Base-by-base conservation (phyloP, 306 rosid genomes). In the Quercus rubra region DNA sequence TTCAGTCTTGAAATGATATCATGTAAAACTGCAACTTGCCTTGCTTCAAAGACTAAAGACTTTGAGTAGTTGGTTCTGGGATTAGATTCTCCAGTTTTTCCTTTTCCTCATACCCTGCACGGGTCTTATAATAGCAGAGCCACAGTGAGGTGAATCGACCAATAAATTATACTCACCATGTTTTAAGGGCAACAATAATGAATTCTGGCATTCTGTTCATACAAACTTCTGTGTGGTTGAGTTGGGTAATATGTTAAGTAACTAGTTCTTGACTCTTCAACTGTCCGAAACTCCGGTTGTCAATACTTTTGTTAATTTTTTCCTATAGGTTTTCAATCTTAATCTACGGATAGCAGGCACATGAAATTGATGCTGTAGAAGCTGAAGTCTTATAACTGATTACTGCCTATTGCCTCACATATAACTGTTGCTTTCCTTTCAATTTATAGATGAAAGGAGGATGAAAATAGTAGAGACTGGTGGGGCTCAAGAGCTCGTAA, bases 381-480 rank as follows among this genome's bases (percentile, higher is more conserved):
- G 28, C 66, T 80, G 75, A 58, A 64, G 63, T 81, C 67, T 28
- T 72, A 25, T 71, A 27, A 57, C 25, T 54, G 57, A 74, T 68
- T 79, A 23, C 62, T 57, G 79, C 71, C 71, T 69, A 23, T 17
- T 66, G 28, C 27, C 38, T 78, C 71, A 59, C 77, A 21, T 74
- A 55, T 77, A 18, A 28, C 55, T 55, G 19, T 85, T 68, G 15
- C 46, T 66, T 56, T 70, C 78, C 21, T 82, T 73, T 33, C 51
- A 67, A 78, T 52, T 10, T 81, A 54, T 76, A 92, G 99, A 92
- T 81, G 94, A 90, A 75, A 89, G 88, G 78, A 90, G 97, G 86
- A 86, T 83, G 90, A 92, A 87, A 90, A 85, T 92, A 79, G 88
- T 87, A 76, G 97, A 94, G 86, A 78, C 90, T 35, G 97, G 99